Evolutionary conservation across 805 yeast genomes (phyloP).

Genomic region (Candida ipomoeae): DNA sequence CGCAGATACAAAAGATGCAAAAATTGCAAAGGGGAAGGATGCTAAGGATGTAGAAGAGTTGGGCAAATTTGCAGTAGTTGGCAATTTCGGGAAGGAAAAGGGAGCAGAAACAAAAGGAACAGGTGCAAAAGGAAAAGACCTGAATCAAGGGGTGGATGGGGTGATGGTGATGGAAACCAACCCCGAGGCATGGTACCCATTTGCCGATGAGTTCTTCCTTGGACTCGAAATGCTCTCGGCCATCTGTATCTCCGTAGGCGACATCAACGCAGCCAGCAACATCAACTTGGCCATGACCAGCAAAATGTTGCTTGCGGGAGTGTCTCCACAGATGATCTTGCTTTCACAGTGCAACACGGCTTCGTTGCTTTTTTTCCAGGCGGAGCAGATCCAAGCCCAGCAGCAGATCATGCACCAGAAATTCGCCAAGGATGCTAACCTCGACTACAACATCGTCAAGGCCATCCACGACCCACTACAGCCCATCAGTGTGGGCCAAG

Average conservation of each 20-base stretch:
- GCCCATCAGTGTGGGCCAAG: conserved; percentile 9
- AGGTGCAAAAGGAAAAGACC: background rate
- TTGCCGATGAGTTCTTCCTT: conserved; percentile 71
- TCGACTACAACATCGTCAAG: conserved; percentile 18
- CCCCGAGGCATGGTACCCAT: conserved; percentile 64
- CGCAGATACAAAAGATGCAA: too few species aligned
- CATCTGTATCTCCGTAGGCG: conserved; percentile 64
- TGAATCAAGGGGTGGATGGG: background rate
- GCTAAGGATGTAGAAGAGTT: too few species aligned
- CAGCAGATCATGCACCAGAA: conserved; percentile 30
- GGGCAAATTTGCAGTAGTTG: background rate
- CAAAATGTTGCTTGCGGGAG: conserved; percentile 71
- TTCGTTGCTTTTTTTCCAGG: conserved; percentile 61
- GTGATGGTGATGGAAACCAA: conserved; percentile 26
- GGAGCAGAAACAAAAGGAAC: background rate
- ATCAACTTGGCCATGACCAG: conserved; percentile 61
- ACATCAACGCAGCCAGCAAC: conserved; percentile 54
- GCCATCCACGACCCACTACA: conserved; percentile 17
- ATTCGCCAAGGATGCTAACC: conserved; percentile 24
- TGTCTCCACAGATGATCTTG: conserved; percentile 59
- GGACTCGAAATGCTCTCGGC: conserved; percentile 76
- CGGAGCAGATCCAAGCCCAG: conserved; percentile 56
- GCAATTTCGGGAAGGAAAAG: background rate
- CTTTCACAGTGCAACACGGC: conserved; percentile 68
- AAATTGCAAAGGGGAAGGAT: too few species aligned